Percentiles rank a stretch among this genome's conserved stretches.
These are phyloP conservation scores for Phytophthora palmivora DNA, from an alignment of 352 stramenopile species.

Conservation along the genomic window DNA sequence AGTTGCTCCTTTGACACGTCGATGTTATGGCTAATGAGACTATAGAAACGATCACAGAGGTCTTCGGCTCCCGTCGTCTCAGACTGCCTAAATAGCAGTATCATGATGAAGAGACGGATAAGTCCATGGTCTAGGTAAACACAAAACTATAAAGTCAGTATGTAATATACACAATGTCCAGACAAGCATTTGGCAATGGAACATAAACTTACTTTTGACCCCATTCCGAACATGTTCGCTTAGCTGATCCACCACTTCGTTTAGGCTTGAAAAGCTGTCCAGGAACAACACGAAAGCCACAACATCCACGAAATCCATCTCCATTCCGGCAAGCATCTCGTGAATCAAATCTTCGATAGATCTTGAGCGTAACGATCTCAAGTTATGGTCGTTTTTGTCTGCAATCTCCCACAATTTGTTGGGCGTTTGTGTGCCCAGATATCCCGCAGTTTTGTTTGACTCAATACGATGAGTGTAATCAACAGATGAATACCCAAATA, in stretches of 20 bases:
- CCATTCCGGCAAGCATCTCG: constrained; percentile 38
- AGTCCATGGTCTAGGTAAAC: constrained; percentile 49
- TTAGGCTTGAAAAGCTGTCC: constrained; percentile 73
- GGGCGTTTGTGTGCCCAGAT: constrained; percentile 41
- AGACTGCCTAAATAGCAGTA: constrained; percentile 64
- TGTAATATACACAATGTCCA: background rate
- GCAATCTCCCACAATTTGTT: constrained; percentile 39
- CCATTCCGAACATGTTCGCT: constrained; percentile 52
- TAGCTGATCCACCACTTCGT: constrained; percentile 65
- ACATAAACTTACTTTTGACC: constrained; percentile 47
- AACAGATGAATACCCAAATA: constrained; percentile 66
- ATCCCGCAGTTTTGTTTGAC: constrained; percentile 34
- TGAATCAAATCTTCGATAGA: constrained; percentile 48
- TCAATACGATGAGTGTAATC: constrained; percentile 56
- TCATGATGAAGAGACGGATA: constrained; percentile 68
- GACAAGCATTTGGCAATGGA: background rate
- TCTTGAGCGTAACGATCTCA: constrained; percentile 13
- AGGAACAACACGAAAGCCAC: constrained; percentile 77
- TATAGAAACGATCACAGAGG: constrained; percentile 54
- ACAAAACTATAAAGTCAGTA: constrained; percentile 16
- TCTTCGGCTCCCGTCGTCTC: constrained; percentile 41
- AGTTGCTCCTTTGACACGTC: constrained; percentile 42
- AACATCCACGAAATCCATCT: constrained; percentile 67
- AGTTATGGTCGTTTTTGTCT: constrained; percentile 15
- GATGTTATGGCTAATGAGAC: constrained; percentile 49